Evolutionary conservation across 176 grass and related monocot species (phyloP), one percentile per base, ranked within the genome.

Genomic region (Alloteropsis semialata): DNA sequence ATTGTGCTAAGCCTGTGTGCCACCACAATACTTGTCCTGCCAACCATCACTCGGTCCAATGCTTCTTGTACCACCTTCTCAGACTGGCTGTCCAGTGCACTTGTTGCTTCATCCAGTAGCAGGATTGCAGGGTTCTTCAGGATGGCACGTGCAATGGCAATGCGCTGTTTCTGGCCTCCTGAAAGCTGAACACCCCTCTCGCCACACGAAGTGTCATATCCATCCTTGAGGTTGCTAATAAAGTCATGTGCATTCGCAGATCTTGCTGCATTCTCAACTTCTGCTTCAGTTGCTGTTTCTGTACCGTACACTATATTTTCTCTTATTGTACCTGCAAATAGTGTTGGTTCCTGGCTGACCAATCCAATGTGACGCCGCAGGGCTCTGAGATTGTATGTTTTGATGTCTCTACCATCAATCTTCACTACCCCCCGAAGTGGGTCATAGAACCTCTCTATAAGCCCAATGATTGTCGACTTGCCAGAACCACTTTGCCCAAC

Each of bases 401-500:
- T 92, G 54, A 99, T 88, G 59, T 94, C 85, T 42, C 49, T 88
- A 27, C 96, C 91, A 77, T 96, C 96, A 10, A 99, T 94, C 69
- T 72, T 96, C 5, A 99, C 81, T 0, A 70, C 75, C 10, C 96
- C 96, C 74, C 83, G 88, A 28, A 94, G 71, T 18, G 96, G 96
- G 62, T 99, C 93, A 6, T 99, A 99, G 89, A 99, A 99, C 57
- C 93, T 75, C 81, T 99, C 96, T 62, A 99, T 93, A 24, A 99
- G 91, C 10, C 96, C 85, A 7, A 99, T 96, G 77, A 99, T 90
- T 38, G 96, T 99, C 8, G 96, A 99, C 89, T 99, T 99, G 15
- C 96, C 96, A 28, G 93, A 99, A 48, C 96, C 96, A 81, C 96
- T 99, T 74, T 99, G 96, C 46, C 93, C 96, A 27, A 96, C 96